These are phyloP conservation scores for Paraconiothyrium brasiliense DNA, from an alignment of 2,329 filamentous ascomycete genomes.

Conservation along the genomic window DNA sequence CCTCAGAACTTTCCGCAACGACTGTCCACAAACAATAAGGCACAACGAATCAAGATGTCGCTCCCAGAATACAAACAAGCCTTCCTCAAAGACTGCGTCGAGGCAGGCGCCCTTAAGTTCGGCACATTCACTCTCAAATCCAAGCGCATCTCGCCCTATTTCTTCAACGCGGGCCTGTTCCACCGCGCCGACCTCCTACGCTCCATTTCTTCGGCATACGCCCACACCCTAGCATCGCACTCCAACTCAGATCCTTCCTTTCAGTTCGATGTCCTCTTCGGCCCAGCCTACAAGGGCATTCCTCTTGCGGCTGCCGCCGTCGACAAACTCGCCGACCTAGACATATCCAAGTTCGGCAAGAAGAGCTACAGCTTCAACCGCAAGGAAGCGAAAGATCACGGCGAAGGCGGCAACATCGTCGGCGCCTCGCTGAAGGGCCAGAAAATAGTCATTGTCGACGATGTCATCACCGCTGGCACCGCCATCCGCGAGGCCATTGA, in stretches of 20 bases:
- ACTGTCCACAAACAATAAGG: constrained; percentile 5
- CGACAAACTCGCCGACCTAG: constrained; percentile 77
- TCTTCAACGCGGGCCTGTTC: constrained; percentile 96
- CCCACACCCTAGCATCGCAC: constrained; percentile 65
- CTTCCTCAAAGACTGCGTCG: constrained; percentile 75
- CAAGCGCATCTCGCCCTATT: constrained; percentile 89
- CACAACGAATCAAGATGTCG: constrained; percentile 26
- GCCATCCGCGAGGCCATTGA: constrained; percentile 91
- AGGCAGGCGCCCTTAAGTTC: constrained; percentile 78
- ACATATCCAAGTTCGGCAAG: constrained; percentile 70
- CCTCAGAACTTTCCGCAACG: constrained; percentile 4
- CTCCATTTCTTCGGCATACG: constrained; percentile 84
- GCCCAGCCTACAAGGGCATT: constrained; percentile 96
- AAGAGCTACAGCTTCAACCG: constrained; percentile 91
- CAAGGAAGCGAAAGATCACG: constrained; percentile 96
- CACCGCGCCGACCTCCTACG: constrained; percentile 81
- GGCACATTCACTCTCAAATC: constrained; percentile 92
- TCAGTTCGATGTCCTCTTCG: constrained; percentile 86
- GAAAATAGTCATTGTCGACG: constrained; percentile 89
- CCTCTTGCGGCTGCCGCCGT: constrained; percentile 83
- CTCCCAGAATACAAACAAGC: constrained; percentile 66
- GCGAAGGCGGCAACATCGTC: constrained; percentile 92
- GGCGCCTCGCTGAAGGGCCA: constrained; percentile 86
- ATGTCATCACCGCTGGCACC: constrained; percentile 95
- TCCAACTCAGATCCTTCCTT: constrained; percentile 55